Evolutionary conservation across 2,329 filamentous ascomycete species (phyloP), one percentile per base, ranked within the genome.

Genomic region (Alternaria sp.): DNA sequence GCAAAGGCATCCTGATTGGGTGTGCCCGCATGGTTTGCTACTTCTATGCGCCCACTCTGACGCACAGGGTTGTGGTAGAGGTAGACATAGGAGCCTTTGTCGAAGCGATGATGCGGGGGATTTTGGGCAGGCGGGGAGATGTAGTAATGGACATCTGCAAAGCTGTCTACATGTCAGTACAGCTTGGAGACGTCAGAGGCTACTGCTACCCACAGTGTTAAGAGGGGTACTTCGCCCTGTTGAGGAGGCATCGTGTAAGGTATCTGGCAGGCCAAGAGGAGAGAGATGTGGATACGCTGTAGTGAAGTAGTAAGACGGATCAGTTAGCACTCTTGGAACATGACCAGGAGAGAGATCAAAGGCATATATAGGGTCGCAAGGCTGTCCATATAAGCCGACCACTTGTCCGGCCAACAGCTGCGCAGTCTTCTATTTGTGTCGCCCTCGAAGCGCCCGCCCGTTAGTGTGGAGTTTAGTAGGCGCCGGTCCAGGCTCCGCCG

Each of bases 1-100:
- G 87, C 85, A 72, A 93, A 92, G 10, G 90, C 90, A 80, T 93
- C 90, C 72, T 93, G 90, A n/a, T 90, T 84, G 1, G 90, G 85
- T 3, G 86, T 89, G 52, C 90, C 90, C 8, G 89, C 85, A 67
- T 88, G 82, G 70, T 93, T 94, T 41, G 90, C 90, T 61, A 93
- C 81, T 77, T 93, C 91, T 63, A 93, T 80, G 66, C 90, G 88
- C 63, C 89, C 89, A 60, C 86, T 84, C 61, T 86, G 83, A 66
- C 88, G 85, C 60, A 81, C 81, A 11, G 89, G 84, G 72, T 91
- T 90, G 76, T 93, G 89, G 74, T 92, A 93, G 5, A 93, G 81
- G 72, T 93, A 93, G 56, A 93, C 85, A 74, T 93, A 93, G 7
- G 90, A 93, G 45, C 88, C 85, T 75, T 90, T 90, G 76, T 92